These are phyloP conservation scores for Zygnema circumcarinatum DNA, from an alignment of 139 green algal species.

Conservation along the genomic window DNA sequence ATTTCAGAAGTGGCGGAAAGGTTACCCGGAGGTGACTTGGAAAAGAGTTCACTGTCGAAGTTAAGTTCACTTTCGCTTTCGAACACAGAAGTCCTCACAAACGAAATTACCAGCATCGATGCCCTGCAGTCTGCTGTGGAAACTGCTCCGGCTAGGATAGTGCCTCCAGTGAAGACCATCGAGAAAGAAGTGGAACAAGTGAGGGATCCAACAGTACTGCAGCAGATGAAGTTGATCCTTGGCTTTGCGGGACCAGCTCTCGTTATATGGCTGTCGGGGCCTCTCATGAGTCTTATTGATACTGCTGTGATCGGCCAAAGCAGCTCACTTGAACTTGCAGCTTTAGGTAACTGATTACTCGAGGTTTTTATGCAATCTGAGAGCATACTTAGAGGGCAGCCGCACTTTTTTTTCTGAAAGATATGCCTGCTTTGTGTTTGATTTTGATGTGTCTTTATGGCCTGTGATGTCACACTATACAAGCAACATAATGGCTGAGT, in stretches of 20 bases:
- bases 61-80: too few species aligned
- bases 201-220: not conserved
- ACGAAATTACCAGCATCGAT: too few species aligned
- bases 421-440: too few species aligned
- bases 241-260: constrained; percentile 48
- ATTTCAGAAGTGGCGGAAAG: not conserved
- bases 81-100: too few species aligned
- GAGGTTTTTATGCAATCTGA: not conserved
- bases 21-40: not conserved
- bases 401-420: too few species aligned
- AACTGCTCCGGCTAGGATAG: too few species aligned
- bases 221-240: constrained; percentile 29
- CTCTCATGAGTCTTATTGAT: constrained; percentile 53
- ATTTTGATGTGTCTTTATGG: too few species aligned
- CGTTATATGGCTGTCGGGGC: constrained; percentile 51
- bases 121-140: too few species aligned
- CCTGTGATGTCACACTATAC: too few species aligned
- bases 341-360: constrained; percentile 17
- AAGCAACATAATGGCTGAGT: too few species aligned
- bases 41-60: too few species aligned
- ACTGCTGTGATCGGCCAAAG: constrained; percentile 34
- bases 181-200: not conserved
- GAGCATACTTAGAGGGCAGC: too few species aligned
- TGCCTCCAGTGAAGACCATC: not conserved
- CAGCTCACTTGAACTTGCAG: constrained; percentile 52